A percentile compares a stretch with the other conserved stretches of the same genome.
Conservation (phyloP, 2,329 filamentous ascomycete genomes). For the Hypoxylon sp. region DNA sequence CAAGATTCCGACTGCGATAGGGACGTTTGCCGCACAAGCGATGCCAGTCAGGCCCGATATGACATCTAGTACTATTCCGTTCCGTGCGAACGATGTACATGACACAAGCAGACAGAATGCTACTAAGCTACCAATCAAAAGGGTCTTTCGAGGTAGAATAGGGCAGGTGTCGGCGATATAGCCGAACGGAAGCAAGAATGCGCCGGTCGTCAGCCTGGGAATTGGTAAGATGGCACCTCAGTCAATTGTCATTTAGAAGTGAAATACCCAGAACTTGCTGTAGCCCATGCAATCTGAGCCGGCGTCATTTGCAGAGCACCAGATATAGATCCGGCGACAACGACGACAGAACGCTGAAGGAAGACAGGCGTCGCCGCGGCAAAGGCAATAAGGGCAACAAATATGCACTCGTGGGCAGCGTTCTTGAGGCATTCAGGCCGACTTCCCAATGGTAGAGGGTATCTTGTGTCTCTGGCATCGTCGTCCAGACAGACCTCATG, state of each 20-base stretch:
- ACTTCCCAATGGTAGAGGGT: slow-evolving; percentile 46
- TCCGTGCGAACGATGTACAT: slow-evolving; percentile 49
- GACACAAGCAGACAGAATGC: slow-evolving; percentile 52
- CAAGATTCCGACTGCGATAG: slow-evolving; percentile 54
- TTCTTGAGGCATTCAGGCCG: slow-evolving; percentile 52
- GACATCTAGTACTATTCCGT: slow-evolving; percentile 53
- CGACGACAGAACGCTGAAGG: slow-evolving; percentile 54
- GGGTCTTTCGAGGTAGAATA: slow-evolving; percentile 51
- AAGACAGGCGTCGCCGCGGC: slow-evolving; percentile 54
- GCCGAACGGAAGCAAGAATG: slow-evolving; percentile 54
- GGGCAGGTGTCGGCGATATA: slow-evolving; percentile 52
- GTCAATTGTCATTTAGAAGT: background rate
- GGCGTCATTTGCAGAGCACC: slow-evolving; percentile 51
- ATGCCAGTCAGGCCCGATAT: slow-evolving; percentile 54
- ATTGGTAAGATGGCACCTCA: slow-evolving; percentile 8
- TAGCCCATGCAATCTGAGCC: slow-evolving; percentile 54
- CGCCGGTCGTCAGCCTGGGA: slow-evolving; percentile 52
- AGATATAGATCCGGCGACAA: slow-evolving; percentile 51
- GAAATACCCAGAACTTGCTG: slow-evolving; percentile 54
- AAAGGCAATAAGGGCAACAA: slow-evolving; percentile 53
- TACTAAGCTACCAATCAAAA: slow-evolving; percentile 51
- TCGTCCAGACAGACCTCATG: slow-evolving; percentile 54
- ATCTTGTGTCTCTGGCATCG: slow-evolving; percentile 42
- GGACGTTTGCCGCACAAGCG: slow-evolving; percentile 55
- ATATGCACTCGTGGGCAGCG: slow-evolving; percentile 51